phyloP scores from a whole-genome alignment of 2,329 filamentous ascomycete genomes.

The Blastomyces silverae region DNA sequence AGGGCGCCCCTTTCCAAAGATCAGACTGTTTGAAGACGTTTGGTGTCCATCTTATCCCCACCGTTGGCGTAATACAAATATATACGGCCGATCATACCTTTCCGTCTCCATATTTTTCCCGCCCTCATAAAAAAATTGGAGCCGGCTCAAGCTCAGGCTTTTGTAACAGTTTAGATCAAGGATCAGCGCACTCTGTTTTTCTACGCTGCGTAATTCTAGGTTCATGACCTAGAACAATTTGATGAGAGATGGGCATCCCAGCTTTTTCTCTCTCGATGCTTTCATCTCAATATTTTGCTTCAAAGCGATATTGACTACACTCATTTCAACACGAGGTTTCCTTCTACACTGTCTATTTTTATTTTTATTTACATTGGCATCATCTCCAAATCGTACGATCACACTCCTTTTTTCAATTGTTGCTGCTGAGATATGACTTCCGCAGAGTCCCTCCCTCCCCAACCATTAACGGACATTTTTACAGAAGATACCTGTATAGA shows the following conservation, averaged over 20 bases:
- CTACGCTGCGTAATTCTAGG: background rate
- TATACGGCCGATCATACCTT: background rate
- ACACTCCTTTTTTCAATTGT: background rate
- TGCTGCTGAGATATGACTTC: constrained; percentile 5
- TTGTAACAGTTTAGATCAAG: background rate
- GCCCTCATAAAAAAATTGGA: background rate
- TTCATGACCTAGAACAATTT: constrained; percentile 3
- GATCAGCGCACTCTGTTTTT: background rate
- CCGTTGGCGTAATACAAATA: background rate
- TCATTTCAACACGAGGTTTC: background rate
- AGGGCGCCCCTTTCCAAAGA: background rate
- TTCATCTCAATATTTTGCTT: constrained; percentile 4
- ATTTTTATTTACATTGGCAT: background rate
- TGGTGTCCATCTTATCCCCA: background rate
- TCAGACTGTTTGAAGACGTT: background rate
- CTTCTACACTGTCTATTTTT: background rate
- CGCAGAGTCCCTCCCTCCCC: constrained; percentile 36
- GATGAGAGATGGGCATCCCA: background rate
- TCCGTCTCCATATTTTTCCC: constrained; percentile 7
- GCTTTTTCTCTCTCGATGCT: background rate
- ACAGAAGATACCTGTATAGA: constrained; percentile 63
- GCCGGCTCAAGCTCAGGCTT: background rate
- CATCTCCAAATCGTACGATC: background rate
- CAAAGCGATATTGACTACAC: background rate
- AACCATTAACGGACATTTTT: constrained; percentile 46